Percentiles rank a stretch among this genome's conserved stretches.
Conservation (phyloP, 2,329 filamentous ascomycete genomes). For the Microcera coccophila region DNA sequence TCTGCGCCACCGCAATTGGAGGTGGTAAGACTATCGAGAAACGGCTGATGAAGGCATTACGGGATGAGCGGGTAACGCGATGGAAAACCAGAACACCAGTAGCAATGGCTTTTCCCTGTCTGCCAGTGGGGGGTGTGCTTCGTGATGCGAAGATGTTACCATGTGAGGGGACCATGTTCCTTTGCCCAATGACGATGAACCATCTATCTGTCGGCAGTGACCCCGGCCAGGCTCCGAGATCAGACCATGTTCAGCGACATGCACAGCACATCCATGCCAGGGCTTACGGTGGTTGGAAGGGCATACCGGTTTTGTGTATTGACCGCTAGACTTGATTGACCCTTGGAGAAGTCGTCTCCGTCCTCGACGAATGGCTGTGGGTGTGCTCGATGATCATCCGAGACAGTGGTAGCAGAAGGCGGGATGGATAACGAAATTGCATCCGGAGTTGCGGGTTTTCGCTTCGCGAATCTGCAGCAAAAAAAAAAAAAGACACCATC, state of each 20-base stretch:
- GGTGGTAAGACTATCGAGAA: no score
- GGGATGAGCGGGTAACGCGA: no score
- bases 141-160: no score
- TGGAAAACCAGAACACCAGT: no score
- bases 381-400: constrained; percentile 12
- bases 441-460: background rate
- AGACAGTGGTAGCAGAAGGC: constrained; percentile 5
- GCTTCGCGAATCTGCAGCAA: background rate
- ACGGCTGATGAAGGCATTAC: no score
- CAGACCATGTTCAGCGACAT: constrained; percentile 11
- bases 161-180: no score
- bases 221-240: background rate
- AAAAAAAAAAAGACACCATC: background rate
- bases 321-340: background rate
- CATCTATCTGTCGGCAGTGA: background rate
- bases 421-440: background rate
- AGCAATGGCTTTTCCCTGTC: no score
- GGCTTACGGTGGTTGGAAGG: no score
- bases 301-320: no score
- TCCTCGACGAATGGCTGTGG: constrained; percentile 8
- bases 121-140: no score
- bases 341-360: constrained; percentile 9
- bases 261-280: background rate
- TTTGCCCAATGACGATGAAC: no score
- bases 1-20: background rate